Evolutionary conservation across 768 basidiomycete genomes (phyloP).

Genomic region (Mycena pura): DNA sequence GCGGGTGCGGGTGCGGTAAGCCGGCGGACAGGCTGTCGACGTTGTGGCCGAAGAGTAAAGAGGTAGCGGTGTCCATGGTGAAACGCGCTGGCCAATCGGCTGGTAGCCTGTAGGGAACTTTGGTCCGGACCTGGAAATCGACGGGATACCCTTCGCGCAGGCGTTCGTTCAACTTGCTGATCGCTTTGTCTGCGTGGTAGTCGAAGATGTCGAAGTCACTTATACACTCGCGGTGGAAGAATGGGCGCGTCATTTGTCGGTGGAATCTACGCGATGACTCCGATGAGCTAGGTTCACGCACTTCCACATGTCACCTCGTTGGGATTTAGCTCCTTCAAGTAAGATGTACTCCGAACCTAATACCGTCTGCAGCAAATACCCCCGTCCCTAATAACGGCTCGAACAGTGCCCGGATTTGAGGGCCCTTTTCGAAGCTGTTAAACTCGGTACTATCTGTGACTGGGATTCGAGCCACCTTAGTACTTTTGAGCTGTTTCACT

Average conservation of each 20-base stretch:
- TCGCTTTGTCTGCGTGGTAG: slow-evolving; percentile 55
- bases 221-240: slow-evolving; percentile 68
- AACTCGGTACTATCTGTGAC: too few relatives aligned
- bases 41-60: slow-evolving; percentile 61
- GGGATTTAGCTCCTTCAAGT: too few relatives aligned
- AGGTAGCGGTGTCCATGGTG: slow-evolving; percentile 63
- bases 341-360: too few relatives aligned
- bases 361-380: slow-evolving; percentile 69
- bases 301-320: slow-evolving; percentile 65
- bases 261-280: slow-evolving; percentile 55
- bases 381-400: slow-evolving; percentile 57
- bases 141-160: slow-evolving; percentile 55
- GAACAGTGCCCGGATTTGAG: slow-evolving; percentile 7
- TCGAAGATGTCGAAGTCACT: slow-evolving; percentile 70
- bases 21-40: slow-evolving; percentile 53
- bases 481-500: too few relatives aligned
- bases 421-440: slow-evolving; percentile 53
- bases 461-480: too few relatives aligned
- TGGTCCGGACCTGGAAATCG: slow-evolving; percentile 60
- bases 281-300: slow-evolving; percentile 34
- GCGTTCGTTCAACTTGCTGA: slow-evolving; percentile 51
- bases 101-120: not conserved
- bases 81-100: slow-evolving; percentile 50
- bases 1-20: slow-evolving; percentile 57
- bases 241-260: slow-evolving; percentile 71